These are phyloP conservation scores for Populus tomentosa DNA, from an alignment of 441 rosid species.

Conservation along the genomic window DNA sequence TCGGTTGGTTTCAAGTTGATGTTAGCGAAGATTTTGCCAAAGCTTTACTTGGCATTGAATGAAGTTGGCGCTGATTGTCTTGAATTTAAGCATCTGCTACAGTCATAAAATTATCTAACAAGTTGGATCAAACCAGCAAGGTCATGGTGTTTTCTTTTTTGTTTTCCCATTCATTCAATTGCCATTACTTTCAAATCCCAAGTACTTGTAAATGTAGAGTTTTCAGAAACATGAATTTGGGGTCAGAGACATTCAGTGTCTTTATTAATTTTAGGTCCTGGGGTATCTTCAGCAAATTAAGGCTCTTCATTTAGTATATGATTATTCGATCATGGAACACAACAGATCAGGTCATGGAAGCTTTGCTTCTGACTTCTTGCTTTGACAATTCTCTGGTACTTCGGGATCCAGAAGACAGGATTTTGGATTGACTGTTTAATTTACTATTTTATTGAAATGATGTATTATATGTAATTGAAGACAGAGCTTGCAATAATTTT, in stretches of 20 bases:
- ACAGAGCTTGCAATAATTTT: not conserved
- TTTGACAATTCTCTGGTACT: conserved; percentile 9
- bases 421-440: conserved; percentile 18
- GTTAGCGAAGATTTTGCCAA: conserved; percentile 80
- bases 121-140: conserved; percentile 25
- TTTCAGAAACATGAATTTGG: not conserved
- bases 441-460: conserved; percentile 7
- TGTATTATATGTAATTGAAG: not conserved
- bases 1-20: conserved; percentile 95
- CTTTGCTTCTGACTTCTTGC: not conserved
- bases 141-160: conserved; percentile 2
- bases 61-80: conserved; percentile 73
- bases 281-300: not conserved
- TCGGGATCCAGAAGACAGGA: conserved; percentile 19
- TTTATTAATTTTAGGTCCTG: conserved; percentile 9
- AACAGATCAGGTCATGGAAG: no score
- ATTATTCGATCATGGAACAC: not conserved
- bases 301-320: not conserved
- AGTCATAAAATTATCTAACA: conserved; percentile 26
- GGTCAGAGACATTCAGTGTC: not conserved
- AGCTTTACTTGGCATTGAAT: conserved; percentile 54
- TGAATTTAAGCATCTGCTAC: conserved; percentile 66
- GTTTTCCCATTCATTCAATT: not conserved
- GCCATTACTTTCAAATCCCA: conserved; percentile 18
- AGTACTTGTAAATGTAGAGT: conserved; percentile 16